These are phyloP conservation scores for Metroxylon sagu DNA, from an alignment of 176 grass and related monocot species.

Conservation along the genomic window DNA sequence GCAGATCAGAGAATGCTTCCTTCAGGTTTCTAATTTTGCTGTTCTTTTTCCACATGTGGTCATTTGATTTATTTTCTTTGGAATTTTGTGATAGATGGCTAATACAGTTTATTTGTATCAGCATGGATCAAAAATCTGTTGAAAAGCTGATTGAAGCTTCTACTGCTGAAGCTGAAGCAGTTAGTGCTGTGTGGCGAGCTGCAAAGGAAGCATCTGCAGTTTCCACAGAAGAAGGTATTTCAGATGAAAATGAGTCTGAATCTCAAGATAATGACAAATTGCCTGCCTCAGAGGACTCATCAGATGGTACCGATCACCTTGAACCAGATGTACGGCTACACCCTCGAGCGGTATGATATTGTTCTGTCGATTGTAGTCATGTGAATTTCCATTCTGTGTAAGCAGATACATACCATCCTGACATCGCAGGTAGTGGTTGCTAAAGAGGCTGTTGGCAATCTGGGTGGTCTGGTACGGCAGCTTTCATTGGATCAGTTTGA, in stretches of 20 bases:
- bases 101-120: constrained; percentile 13
- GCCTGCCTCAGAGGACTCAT: constrained; percentile 37
- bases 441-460: constrained; percentile 85
- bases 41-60: not conserved
- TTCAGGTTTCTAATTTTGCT: constrained; percentile 28
- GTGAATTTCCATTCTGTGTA: not conserved
- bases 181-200: constrained; percentile 89
- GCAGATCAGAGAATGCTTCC: constrained; percentile 30
- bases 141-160: constrained; percentile 92
- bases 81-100: constrained; percentile 7
- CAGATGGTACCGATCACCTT: constrained; percentile 49
- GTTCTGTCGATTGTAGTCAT: too few relatives aligned
- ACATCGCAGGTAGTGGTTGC: constrained; percentile 85
- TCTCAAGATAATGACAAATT: constrained; percentile 63
- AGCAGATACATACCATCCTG: constrained; percentile 2
- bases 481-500: constrained; percentile 98
- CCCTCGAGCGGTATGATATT: constrained; percentile 63
- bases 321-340: constrained; percentile 83
- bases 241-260: constrained; percentile 75
- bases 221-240: constrained; percentile 80
- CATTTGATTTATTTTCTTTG: constrained; percentile 5
- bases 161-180: constrained; percentile 92
- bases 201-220: constrained; percentile 73
- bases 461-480: constrained; percentile 88
- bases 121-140: constrained; percentile 73